phyloP scores from a whole-genome alignment of 306 rosid species.

The Glycine soja region DNA sequence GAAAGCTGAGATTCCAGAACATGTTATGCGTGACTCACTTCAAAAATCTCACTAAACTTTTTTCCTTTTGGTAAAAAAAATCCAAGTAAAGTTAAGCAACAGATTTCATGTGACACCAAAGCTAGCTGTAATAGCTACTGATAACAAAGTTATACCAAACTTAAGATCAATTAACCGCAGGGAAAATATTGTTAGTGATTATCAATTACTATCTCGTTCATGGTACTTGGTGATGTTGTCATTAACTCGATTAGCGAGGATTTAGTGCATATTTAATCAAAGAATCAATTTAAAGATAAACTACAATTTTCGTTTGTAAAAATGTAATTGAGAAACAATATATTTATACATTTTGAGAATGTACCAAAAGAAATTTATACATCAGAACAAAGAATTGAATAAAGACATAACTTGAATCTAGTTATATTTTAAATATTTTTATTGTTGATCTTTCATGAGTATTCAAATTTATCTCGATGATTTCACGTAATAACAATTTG shows the following conservation, averaged over 20 bases:
- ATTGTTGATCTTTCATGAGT: not conserved
- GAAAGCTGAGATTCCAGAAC: not conserved
- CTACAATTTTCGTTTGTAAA: not conserved
- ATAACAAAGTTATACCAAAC: slow-evolving; percentile 16
- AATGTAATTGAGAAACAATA: not conserved
- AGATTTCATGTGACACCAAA: slow-evolving; percentile 33
- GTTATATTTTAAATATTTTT: not conserved
- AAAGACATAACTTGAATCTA: not conserved
- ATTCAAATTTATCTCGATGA: not conserved
- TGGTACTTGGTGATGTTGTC: not conserved
- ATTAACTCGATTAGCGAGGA: not conserved
- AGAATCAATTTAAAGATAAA: not conserved
- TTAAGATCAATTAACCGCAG: not conserved
- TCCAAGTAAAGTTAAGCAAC: slow-evolving; percentile 21
- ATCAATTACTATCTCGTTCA: no score
- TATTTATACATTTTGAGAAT: not conserved
- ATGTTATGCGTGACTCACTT: slow-evolving; percentile 1
- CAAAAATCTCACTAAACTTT: not conserved
- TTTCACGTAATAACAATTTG: not conserved
- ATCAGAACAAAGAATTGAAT: not conserved
- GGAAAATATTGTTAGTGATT: no score
- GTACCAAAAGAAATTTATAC: not conserved
- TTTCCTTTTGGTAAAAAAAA: slow-evolving; percentile 10
- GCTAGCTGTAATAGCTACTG: not conserved
- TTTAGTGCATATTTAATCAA: not conserved